Conservation (phyloP, 192 early-diverging fungal genomes). For the Coemansia umbellata region DNA sequence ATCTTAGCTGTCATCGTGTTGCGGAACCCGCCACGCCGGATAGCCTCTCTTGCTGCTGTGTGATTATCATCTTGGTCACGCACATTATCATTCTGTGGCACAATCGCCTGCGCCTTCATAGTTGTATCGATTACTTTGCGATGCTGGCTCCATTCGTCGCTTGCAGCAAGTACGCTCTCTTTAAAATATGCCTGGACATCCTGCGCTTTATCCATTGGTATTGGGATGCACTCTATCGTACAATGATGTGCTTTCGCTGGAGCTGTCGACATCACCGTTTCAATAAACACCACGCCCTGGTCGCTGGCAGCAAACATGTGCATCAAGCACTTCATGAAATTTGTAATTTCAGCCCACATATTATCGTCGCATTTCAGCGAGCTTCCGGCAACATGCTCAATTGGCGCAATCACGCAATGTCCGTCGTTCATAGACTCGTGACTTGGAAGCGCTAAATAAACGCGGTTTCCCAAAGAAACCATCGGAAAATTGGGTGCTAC, state of each 20-base stretch:
- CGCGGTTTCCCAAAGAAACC: slow-evolving; percentile 69
- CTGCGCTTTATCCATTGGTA: slow-evolving; percentile 69
- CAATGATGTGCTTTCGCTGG: slow-evolving; percentile 69
- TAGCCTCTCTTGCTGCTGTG: slow-evolving; percentile 2
- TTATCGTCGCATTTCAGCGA: slow-evolving; percentile 88
- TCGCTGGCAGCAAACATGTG: slow-evolving; percentile 75
- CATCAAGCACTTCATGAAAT: slow-evolving; percentile 94
- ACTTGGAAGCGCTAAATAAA: slow-evolving; percentile 77
- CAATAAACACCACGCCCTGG: slow-evolving; percentile 79
- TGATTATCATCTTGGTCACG: slow-evolving; percentile 34
- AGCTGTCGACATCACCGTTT: slow-evolving; percentile 76
- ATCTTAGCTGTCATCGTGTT: slow-evolving; percentile 68
- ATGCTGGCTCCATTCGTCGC: slow-evolving; percentile 91
- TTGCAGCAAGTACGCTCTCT: slow-evolving; percentile 72
- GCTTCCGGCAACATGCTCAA: slow-evolving; percentile 72
- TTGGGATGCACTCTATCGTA: slow-evolving; percentile 87
- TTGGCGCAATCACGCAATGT: slow-evolving; percentile 90
- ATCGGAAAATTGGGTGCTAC: slow-evolving; percentile 64
- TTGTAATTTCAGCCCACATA: slow-evolving; percentile 89
- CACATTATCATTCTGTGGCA: slow-evolving; percentile 17
- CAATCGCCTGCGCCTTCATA: slow-evolving; percentile 48
- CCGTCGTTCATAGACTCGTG: slow-evolving; percentile 71
- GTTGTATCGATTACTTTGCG: slow-evolving; percentile 68
- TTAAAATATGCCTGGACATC: slow-evolving; percentile 85
- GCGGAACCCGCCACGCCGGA: slow-evolving; percentile 64